Evolutionary conservation across 2,329 filamentous ascomycete genomes (phyloP).

Genomic region (Cladosporium sp.): DNA sequence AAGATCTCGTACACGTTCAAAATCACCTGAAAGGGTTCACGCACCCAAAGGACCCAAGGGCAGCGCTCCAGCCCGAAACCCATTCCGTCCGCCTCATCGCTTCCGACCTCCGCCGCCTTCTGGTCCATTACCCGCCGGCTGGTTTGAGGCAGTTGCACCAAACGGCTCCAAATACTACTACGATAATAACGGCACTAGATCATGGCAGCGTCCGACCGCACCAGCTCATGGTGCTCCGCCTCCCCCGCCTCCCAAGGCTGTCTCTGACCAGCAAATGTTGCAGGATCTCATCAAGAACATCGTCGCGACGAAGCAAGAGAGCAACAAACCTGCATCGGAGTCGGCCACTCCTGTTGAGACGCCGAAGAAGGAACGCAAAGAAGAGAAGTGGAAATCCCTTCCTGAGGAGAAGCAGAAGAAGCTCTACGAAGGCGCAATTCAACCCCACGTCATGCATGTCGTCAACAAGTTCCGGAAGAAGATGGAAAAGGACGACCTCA

Average conservation of each 20-base stretch:
- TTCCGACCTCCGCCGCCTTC: slow-evolving; percentile 43
- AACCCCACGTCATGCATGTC: slow-evolving; percentile 78
- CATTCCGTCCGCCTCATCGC: slow-evolving; percentile 43
- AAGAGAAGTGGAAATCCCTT: slow-evolving; percentile 67
- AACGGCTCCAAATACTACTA: slow-evolving; percentile 83
- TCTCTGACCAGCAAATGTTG: slow-evolving; percentile 70
- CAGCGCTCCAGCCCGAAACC: slow-evolving; percentile 55
- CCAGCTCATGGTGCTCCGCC: slow-evolving; percentile 58
- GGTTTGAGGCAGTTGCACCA: slow-evolving; percentile 71
- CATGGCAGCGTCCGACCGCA: slow-evolving; percentile 73
- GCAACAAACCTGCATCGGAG: slow-evolving; percentile 51
- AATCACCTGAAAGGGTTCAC: slow-evolving; percentile 42
- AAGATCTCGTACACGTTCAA: slow-evolving; percentile 43
- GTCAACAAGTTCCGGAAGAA: slow-evolving; percentile 84
- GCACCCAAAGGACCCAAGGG: slow-evolving; percentile 50
- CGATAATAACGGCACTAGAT: slow-evolving; percentile 69
- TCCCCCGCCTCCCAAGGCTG: slow-evolving; percentile 57
- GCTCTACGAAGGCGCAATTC: slow-evolving; percentile 87
- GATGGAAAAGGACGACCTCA: slow-evolving; percentile 73
- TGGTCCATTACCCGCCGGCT: slow-evolving; percentile 69
- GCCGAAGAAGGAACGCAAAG: slow-evolving; percentile 51
- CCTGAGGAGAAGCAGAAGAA: slow-evolving; percentile 87
- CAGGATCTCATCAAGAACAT: slow-evolving; percentile 71
- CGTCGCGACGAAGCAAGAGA: slow-evolving; percentile 60
- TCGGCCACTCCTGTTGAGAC: slow-evolving; percentile 63